A percentile compares a stretch with the other conserved stretches of the same genome.
These are phyloP conservation scores for Massarina eburnea DNA, from an alignment of 2,329 filamentous ascomycete genomes.

Conservation along the genomic window DNA sequence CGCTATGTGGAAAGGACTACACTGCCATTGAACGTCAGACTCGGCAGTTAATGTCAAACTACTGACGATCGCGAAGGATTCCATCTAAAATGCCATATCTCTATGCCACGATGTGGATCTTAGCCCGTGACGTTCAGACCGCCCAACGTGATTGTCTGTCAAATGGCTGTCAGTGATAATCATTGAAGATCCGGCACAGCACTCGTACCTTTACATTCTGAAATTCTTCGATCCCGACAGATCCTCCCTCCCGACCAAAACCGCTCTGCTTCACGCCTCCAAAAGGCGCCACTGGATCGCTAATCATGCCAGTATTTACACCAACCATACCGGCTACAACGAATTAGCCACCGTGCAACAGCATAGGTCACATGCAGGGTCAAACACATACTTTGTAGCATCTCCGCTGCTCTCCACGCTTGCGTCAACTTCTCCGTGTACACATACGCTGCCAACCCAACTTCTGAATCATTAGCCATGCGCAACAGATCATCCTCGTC, in stretches of 20 bases:
- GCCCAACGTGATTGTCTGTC: too few species aligned
- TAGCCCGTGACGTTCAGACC: too few species aligned
- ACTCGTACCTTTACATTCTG: background rate
- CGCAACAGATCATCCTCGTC: constrained; percentile 62
- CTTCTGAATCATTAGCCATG: constrained; percentile 56
- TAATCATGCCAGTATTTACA: constrained; percentile 30
- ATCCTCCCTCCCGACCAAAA: constrained; percentile 76
- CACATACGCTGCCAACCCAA: constrained; percentile 46
- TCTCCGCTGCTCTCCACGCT: constrained; percentile 8
- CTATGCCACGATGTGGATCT: too few species aligned
- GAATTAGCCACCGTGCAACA: too few species aligned
- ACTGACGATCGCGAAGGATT: too few species aligned
- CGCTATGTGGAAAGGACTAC: too few species aligned
- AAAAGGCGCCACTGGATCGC: constrained; percentile 52
- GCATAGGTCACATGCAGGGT: too few species aligned
- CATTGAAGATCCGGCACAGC: background rate
- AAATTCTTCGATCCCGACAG: constrained; percentile 65
- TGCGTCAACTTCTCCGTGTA: constrained; percentile 9
- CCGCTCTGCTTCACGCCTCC: constrained; percentile 83
- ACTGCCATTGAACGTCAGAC: too few species aligned
- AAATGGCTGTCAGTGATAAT: too few species aligned
- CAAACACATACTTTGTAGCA: too few species aligned
- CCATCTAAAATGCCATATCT: too few species aligned
- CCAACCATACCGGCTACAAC: constrained; percentile 22
- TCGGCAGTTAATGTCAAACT: too few species aligned